A percentile compares a stretch with the other conserved stretches of the same genome.
Conservation (phyloP, 2,329 filamentous ascomycete species). For the Xenoacremonium recifei region DNA sequence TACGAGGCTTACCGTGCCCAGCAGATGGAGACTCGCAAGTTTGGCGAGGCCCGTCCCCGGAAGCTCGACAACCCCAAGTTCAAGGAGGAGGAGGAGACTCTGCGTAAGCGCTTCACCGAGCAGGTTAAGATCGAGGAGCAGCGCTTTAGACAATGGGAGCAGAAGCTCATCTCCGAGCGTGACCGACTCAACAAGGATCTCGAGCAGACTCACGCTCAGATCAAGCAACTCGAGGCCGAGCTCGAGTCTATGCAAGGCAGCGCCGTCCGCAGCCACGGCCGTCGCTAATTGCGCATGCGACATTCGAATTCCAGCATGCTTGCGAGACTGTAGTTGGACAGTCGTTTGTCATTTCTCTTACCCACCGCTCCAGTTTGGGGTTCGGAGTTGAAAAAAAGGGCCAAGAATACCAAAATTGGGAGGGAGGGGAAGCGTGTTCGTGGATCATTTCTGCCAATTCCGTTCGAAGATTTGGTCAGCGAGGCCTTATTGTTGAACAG, state of each 20-base stretch:
- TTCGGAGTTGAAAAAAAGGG: constrained; percentile 36
- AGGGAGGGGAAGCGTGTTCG: constrained; percentile 24
- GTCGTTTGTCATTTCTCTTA: constrained; percentile 25
- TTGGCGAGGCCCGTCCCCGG: constrained; percentile 92
- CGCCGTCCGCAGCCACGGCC: constrained; percentile 86
- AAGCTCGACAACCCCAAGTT: constrained; percentile 99
- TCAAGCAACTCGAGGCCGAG: constrained; percentile 88
- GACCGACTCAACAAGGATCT: constrained; percentile 99
- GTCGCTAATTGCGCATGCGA: constrained; percentile 61
- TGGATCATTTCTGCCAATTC: constrained; percentile 29
- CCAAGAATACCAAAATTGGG: constrained; percentile 30
- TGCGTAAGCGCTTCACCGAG: constrained; percentile 98
- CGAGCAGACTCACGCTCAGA: constrained; percentile 92
- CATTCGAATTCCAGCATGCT: constrained; percentile 12
- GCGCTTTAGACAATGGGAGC: constrained; percentile 98
- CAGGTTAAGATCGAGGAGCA: constrained; percentile 99
- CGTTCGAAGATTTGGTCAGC: constrained; percentile 13
- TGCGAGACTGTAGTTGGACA: constrained; percentile 28
- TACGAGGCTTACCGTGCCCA: constrained; percentile 99
- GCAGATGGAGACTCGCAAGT: constrained; percentile 99
- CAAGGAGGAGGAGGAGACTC: constrained; percentile 98
- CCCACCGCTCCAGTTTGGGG: constrained; percentile 28
- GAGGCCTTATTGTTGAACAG: too few species aligned
- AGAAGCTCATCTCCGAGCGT: constrained; percentile 98
- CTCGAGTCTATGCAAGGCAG: constrained; percentile 91